Evolutionary conservation across 441 rosid species (phyloP), one percentile per base, ranked within the genome.

Genomic region (Gossypium gossypioides): DNA sequence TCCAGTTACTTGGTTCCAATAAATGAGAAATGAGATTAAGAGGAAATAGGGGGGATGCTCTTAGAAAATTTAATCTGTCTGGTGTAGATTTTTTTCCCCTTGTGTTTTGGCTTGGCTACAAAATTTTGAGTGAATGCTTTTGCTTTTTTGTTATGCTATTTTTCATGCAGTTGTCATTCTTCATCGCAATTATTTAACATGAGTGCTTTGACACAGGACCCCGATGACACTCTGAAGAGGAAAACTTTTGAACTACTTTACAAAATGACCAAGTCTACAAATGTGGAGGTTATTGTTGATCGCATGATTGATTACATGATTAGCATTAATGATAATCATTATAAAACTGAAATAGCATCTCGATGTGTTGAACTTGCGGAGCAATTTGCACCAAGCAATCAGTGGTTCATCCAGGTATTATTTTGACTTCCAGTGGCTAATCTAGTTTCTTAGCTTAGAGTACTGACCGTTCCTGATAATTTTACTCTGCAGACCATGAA

Each of bases 221-320:
- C 96, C n/a, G 97, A 95, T 85, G 99, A 92, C 79, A 95, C 98
- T 37, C 81, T 95, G 22, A 95, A 95, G 90, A 81, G 99, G 75
- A 92, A 95, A 78, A 95, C 98, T 2, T 92, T 95, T 85, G 96
- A 95, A 79, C 78, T 95, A 69, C 86, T 95, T 50, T 88, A 91
- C 78, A 95, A 92, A 78, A 95, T 95, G 99, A 95, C 99, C 19
- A 95, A 95, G 88, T 88, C 94, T 64, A 84, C 98, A 57, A 95
- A 92, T 72, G 99, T 95, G 64, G 97, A 95, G 81, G 99, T 95
- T 74, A 92, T 95, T 77, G 97, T 95, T 72, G 95, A 88, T 78
- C 90, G 98, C 64, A 95, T 95, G 99, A 92, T 95, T 81, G 96
- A 87, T 79, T 92, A 92, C 84, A 92, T 94, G 99, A 92, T 88